phyloP scores from a whole-genome alignment of 73 alveolate genomes.

The Paramecium tetraurelia region DNA sequence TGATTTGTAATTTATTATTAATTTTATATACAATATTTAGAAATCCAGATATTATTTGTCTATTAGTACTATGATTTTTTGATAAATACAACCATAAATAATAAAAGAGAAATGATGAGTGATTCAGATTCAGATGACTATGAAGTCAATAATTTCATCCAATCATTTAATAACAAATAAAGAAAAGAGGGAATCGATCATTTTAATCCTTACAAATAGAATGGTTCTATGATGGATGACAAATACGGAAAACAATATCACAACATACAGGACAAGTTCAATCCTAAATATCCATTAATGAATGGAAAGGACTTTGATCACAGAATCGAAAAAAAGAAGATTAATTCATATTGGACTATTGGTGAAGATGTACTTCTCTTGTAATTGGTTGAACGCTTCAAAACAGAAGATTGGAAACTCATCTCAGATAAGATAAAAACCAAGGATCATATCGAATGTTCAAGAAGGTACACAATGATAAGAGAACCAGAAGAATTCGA shows the following conservation, averaged over 20 bases:
- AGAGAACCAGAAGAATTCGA: background rate
- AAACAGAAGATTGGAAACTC: background rate
- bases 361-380: background rate
- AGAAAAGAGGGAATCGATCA: background rate
- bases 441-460: background rate
- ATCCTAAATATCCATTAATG: background rate
- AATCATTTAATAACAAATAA: background rate
- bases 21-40: background rate
- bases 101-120: background rate
- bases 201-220: background rate
- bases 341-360: background rate
- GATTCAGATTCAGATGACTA: conserved; percentile 7
- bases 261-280: background rate
- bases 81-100: background rate
- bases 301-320: background rate
- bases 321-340: background rate
- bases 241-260: background rate
- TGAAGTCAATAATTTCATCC: background rate
- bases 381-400: background rate
- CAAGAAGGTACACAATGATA: background rate
- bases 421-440: conserved; percentile 10
- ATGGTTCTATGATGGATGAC: background rate
- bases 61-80: background rate
- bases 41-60: background rate
- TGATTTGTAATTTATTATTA: background rate